phyloP scores from a whole-genome alignment of 2,329 filamentous ascomycete genomes.

The Aspergillus ibericus region DNA sequence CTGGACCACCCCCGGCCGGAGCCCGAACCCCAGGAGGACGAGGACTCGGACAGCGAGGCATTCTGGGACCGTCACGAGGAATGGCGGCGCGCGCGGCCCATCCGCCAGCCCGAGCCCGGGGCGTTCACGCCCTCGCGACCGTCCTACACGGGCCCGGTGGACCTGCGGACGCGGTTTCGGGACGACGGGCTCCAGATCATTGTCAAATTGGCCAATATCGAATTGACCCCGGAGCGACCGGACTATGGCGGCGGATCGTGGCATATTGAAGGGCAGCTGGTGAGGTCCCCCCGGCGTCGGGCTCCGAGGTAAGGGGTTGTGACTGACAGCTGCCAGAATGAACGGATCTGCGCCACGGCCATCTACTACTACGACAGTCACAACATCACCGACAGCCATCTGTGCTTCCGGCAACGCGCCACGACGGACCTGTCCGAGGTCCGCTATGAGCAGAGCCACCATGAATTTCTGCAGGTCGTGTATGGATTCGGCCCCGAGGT shows the following conservation, averaged over 20 bases:
- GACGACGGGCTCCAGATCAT: conserved; percentile 47
- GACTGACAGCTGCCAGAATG: too few relatives aligned
- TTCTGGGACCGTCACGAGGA: neutral
- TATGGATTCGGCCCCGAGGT: conserved; percentile 8
- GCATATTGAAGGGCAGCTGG: conserved; percentile 48
- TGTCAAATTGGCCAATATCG: conserved; percentile 63
- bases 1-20: neutral
- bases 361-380: conserved; percentile 65
- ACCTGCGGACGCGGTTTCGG: conserved; percentile 29
- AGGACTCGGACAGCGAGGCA: conserved; percentile 5
- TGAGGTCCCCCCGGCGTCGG: conserved; percentile 12
- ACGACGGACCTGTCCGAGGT: neutral
- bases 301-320: too few relatives aligned
- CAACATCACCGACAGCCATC: conserved; percentile 57
- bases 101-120: conserved; percentile 4
- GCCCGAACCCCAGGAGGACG: conserved; percentile 1
- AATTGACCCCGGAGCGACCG: conserved; percentile 60
- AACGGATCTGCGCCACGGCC: conserved; percentile 63
- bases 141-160: too few relatives aligned
- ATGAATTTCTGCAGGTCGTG: neutral
- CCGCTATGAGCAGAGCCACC: neutral
- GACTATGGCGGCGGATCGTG: conserved; percentile 48
- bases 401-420: conserved; percentile 50
- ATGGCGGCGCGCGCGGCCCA: conserved; percentile 5
- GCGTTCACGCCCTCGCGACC: neutral